Percentiles rank a stretch among this genome's conserved stretches.
phyloP scores from a whole-genome alignment of 1,139 yeast genomes.

The Scheffersomyces titani region DNA sequence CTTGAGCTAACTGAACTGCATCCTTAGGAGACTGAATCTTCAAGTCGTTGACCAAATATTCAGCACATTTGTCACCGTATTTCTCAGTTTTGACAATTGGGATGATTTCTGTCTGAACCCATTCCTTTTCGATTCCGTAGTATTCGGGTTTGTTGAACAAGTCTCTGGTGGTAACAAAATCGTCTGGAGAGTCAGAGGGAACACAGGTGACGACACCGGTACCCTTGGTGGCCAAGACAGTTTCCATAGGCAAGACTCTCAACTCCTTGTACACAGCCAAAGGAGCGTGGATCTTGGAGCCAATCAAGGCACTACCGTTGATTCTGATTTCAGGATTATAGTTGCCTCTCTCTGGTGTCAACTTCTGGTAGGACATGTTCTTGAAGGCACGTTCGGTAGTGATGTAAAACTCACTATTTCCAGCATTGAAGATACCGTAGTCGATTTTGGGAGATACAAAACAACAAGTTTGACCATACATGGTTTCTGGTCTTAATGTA shows the following conservation, averaged over 20 bases:
- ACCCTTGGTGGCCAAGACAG: conserved; percentile 92
- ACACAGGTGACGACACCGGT: conserved; percentile 99
- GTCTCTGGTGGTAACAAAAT: conserved; percentile 82
- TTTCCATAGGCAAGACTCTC: conserved; percentile 95
- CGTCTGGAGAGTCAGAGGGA: conserved; percentile 98
- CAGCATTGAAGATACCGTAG: conserved; percentile 90
- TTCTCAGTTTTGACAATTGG: conserved; percentile 78
- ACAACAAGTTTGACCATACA: conserved; percentile 99
- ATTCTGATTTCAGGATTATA: conserved; percentile 62
- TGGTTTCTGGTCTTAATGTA: conserved; percentile 97
- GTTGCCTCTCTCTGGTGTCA: conserved; percentile 86
- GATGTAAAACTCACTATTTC: conserved; percentile 72
- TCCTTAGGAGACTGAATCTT: conserved; percentile 97
- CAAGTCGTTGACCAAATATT: conserved; percentile 76
- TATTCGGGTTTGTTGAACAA: conserved; percentile 88
- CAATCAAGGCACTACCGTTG: conserved; percentile 75
- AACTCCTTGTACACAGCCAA: conserved; percentile 69
- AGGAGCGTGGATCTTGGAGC: conserved; percentile 88
- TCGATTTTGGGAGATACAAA: conserved; percentile 93
- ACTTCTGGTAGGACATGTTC: conserved; percentile 93
- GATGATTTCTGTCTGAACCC: conserved; percentile 78
- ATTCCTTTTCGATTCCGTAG: conserved; percentile 79
- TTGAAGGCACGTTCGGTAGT: conserved; percentile 97
- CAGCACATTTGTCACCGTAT: conserved; percentile 90
- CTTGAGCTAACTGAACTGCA: conserved; percentile 78